Evolutionary conservation across 768 basidiomycete genomes (phyloP).

Genomic region (Lactifluus rugatus): DNA sequence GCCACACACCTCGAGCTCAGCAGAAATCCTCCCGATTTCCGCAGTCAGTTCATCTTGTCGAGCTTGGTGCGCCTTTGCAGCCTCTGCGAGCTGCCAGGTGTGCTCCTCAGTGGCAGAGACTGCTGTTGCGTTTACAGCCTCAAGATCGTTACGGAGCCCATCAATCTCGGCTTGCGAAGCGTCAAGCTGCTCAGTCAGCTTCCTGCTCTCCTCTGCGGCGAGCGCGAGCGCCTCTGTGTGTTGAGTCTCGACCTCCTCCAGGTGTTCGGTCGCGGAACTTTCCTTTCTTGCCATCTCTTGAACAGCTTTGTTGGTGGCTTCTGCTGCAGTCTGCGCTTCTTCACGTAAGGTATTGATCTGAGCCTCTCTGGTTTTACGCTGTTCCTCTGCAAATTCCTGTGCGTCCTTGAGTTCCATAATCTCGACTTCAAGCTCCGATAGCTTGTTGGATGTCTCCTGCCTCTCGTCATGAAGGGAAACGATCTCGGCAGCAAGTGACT

Average conservation of each 20-base stretch:
- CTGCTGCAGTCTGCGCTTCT: slow-evolving; percentile 40
- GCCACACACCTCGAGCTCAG: slow-evolving; percentile 56
- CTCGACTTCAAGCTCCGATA: slow-evolving; percentile 77
- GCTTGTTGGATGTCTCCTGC: slow-evolving; percentile 58
- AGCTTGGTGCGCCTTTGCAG: slow-evolving; percentile 39
- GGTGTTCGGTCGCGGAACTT: slow-evolving; percentile 31
- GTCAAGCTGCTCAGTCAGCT: slow-evolving; percentile 14
- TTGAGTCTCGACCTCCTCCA: slow-evolving; percentile 33
- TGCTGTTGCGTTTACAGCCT: slow-evolving; percentile 35
- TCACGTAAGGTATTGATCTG: slow-evolving; percentile 44
- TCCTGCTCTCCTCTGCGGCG: slow-evolving; percentile 30
- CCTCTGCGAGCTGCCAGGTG: slow-evolving; percentile 39
- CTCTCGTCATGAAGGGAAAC: slow-evolving; percentile 49
- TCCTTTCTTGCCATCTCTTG: slow-evolving; percentile 42
- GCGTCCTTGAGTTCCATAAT: slow-evolving; percentile 67
- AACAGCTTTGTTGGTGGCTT: slow-evolving; percentile 38
- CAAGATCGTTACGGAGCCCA: slow-evolving; percentile 38
- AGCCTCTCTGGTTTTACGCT: slow-evolving; percentile 35
- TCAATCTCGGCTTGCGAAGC: slow-evolving; percentile 31
- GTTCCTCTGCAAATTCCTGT: slow-evolving; percentile 56
- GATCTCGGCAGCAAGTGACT: slow-evolving; percentile 41
- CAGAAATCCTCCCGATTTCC: slow-evolving; percentile 44
- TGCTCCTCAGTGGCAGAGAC: slow-evolving; percentile 40
- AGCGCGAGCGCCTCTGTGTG: slow-evolving; percentile 41
- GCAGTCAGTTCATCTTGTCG: slow-evolving; percentile 44